Evolutionary conservation across 306 rosid species (phyloP), one percentile per base, ranked within the genome.

Genomic region (Cajanus cajan): DNA sequence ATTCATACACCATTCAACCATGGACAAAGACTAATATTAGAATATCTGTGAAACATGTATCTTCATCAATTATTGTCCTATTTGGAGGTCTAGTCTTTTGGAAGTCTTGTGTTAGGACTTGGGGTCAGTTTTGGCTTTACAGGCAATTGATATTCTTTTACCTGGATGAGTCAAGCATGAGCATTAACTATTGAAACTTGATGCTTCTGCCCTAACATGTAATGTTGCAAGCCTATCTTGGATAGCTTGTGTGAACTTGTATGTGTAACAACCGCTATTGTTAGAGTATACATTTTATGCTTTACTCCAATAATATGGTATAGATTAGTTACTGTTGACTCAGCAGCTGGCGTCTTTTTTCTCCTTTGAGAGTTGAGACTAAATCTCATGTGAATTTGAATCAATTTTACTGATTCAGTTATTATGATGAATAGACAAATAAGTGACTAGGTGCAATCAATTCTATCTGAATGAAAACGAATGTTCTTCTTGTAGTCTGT

Each of bases 201-300:
- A 48, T 66, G 63, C 36, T 78, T 55, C 36, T 77, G 2, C 41
- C 68, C 10, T 31, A 34, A 31, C 71, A 55, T 78, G 76, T 43
- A 45, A 66, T 72, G 74, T 44, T 71, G 62, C 77, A 67, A 73
- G 69, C 76, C 34, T 37, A 18, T 41, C 10, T 39, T 78, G 52
- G 25, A 13, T 66, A 73, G 50, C 19, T 78, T 55, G 67, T 47
- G 10, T 79, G 18, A 61, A 22, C 5, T 22, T 36, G 50, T 58
- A 55, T 55, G 34, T 13, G 7, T 22, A 57, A 24, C 16, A 55
- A 4, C 21, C 21, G 25, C 19, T 34, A 9, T 50, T 11, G 31
- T 54, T 54, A 54, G 62, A 54, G 31, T 54, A 4, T n/a, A n/a
- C n/a, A n/a, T n/a, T n/a, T n/a, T n/a, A n/a, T n/a, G n/a, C n/a